A percentile compares a stretch with the other conserved stretches of the same genome.
These are phyloP conservation scores for Sechiopsis laciniata DNA, from an alignment of 306 rosid genomes.

Conservation along the genomic window DNA sequence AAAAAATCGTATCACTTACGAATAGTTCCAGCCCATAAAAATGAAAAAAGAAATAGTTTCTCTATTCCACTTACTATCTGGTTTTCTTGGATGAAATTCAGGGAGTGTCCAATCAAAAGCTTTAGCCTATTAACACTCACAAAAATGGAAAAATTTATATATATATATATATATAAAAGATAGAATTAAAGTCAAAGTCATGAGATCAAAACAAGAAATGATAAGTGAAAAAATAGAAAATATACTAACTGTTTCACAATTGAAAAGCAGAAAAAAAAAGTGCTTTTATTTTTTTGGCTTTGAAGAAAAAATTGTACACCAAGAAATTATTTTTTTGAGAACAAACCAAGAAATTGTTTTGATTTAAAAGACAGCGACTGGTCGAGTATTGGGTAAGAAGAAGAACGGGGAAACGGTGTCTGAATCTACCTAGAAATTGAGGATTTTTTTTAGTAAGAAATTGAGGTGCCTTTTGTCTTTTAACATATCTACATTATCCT, in stretches of 20 bases:
- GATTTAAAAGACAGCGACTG: slow-evolving; percentile 14
- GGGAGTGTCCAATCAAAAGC: slow-evolving; percentile 5
- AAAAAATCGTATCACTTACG: not conserved
- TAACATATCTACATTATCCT: slow-evolving; percentile 42
- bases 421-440: slow-evolving; percentile 93
- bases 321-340: too few relatives aligned
- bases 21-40: not conserved
- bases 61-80: not conserved
- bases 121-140: slow-evolving; percentile 5
- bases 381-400: slow-evolving; percentile 36
- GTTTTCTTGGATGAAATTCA: slow-evolving; percentile 17
- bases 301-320: too few relatives aligned
- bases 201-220: too few relatives aligned
- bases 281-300: too few relatives aligned
- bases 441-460: too few relatives aligned
- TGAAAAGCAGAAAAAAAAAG: too few relatives aligned
- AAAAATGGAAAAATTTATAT: not conserved
- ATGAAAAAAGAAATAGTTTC: not conserved
- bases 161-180: too few relatives aligned
- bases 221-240: too few relatives aligned
- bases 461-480: slow-evolving; percentile 80
- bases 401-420: slow-evolving; percentile 30
- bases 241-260: too few relatives aligned
- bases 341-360: slow-evolving; percentile 8
- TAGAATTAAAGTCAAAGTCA: not conserved